Percentiles rank a stretch among this genome's conserved stretches.
Evolutionary conservation across 495 filamentous ascomycete species (phyloP).

Genomic region (Collariella sp.): DNA sequence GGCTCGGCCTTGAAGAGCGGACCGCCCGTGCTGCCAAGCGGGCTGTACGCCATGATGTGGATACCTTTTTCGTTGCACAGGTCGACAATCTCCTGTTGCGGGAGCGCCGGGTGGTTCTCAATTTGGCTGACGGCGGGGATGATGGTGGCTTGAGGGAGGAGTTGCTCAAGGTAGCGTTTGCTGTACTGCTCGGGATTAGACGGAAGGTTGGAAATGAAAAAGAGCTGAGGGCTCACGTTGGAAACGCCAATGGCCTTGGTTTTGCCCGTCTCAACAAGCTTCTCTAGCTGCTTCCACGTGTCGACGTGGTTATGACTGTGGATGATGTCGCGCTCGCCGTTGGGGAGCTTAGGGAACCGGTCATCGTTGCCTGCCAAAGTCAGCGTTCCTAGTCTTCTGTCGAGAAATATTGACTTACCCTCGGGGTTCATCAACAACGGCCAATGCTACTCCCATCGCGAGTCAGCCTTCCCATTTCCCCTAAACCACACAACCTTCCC

Average conservation of each 20-base stretch:
- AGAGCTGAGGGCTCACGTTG: constrained; percentile 38
- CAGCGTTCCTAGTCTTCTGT: neutral
- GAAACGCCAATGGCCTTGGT: constrained; percentile 70
- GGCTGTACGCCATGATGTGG: constrained; percentile 67
- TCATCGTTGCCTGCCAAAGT: constrained; percentile 55
- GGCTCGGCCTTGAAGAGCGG: constrained; percentile 61
- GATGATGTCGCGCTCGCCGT: constrained; percentile 62
- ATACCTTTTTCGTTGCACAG: constrained; percentile 65
- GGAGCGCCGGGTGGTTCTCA: constrained; percentile 78
- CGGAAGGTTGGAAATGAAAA: neutral
- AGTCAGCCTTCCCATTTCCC: too few species aligned
- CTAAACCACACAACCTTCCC: neutral
- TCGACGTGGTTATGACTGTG: constrained; percentile 56
- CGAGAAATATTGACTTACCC: constrained; percentile 31
- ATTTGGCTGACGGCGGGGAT: constrained; percentile 86
- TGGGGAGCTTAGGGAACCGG: constrained; percentile 61
- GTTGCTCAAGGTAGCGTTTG: constrained; percentile 59
- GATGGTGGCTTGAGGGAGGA: constrained; percentile 56
- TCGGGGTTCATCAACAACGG: constrained; percentile 74
- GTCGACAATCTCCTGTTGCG: constrained; percentile 78
- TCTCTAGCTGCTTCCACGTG: constrained; percentile 78
- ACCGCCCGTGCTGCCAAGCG: constrained; percentile 68
- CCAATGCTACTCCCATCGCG: constrained; percentile 62
- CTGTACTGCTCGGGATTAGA: constrained; percentile 46
- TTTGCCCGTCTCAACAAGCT: constrained; percentile 58